These are phyloP conservation scores for Podila minutissima DNA, from an alignment of 192 early-diverging fungal species.

Conservation along the genomic window DNA sequence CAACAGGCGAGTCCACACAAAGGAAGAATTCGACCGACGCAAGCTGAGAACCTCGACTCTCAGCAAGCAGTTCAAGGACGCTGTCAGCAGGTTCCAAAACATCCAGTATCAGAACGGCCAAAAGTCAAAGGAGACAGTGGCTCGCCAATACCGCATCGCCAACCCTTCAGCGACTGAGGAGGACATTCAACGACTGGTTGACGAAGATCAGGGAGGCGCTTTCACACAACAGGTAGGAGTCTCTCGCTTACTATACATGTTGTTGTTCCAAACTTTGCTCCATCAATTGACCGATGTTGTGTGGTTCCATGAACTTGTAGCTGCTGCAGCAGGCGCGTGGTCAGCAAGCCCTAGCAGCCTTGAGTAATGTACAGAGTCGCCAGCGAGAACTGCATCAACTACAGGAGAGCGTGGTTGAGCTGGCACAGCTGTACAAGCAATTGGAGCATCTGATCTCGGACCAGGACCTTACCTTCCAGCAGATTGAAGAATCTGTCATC, in stretches of 20 bases:
- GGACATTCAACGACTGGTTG: slow-evolving; percentile 20
- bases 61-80: slow-evolving; percentile 47
- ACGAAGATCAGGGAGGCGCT: slow-evolving; percentile 24
- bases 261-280: background rate
- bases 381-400: slow-evolving; percentile 31
- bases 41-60: slow-evolving; percentile 43
- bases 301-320: background rate
- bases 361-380: slow-evolving; percentile 39
- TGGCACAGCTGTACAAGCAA: slow-evolving; percentile 28
- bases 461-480: slow-evolving; percentile 31
- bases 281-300: background rate
- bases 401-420: slow-evolving; percentile 37
- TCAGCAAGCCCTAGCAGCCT: slow-evolving; percentile 27
- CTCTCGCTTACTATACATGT: background rate
- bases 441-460: slow-evolving; percentile 41
- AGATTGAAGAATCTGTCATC: slow-evolving; percentile 29
- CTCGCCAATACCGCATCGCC: slow-evolving; percentile 37
- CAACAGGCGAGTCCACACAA: slow-evolving; percentile 30
- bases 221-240: slow-evolving; percentile 41
- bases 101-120: slow-evolving; percentile 44
- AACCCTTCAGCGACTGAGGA: slow-evolving; percentile 41
- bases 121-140: slow-evolving; percentile 42
- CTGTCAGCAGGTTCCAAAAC: slow-evolving; percentile 28
- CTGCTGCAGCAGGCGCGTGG: slow-evolving; percentile 39
- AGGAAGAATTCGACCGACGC: slow-evolving; percentile 44